Percentiles rank a stretch among this genome's conserved stretches.
These are phyloP conservation scores for Licmophora abbreviata DNA, from an alignment of 108 stramenopile species.

Conservation along the genomic window DNA sequence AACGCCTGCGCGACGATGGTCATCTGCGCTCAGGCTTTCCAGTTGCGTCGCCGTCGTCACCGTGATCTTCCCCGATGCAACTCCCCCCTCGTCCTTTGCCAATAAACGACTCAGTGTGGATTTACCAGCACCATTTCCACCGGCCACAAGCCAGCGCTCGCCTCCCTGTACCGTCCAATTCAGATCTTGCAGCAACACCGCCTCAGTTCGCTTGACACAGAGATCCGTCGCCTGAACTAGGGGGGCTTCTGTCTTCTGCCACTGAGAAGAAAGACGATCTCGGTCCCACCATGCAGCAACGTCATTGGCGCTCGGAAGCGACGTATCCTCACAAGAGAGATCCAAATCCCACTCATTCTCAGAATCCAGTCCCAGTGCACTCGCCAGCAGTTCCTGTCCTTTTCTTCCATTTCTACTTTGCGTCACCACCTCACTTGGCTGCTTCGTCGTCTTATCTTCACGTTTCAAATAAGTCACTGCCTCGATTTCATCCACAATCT, in stretches of 20 bases:
- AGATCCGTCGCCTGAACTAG: slow-evolving; percentile 10
- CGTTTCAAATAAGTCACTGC: slow-evolving; percentile 23
- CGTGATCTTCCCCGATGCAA: background rate
- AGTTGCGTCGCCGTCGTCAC: slow-evolving; percentile 2
- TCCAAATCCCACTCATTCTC: too few species aligned
- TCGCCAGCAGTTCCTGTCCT: slow-evolving; percentile 20
- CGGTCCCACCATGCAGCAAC: slow-evolving; percentile 4
- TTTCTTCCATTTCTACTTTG: slow-evolving; percentile 15
- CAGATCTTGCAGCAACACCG: slow-evolving; percentile 36
- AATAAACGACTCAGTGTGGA: slow-evolving; percentile 58
- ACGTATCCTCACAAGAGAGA: slow-evolving; percentile 11
- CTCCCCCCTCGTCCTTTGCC: slow-evolving; percentile 17
- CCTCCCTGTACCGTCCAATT: slow-evolving; percentile 51
- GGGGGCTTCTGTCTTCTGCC: background rate
- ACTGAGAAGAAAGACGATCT: background rate
- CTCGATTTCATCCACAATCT: slow-evolving; percentile 47
- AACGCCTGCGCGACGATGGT: slow-evolving; percentile 21
- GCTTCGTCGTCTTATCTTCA: slow-evolving; percentile 2
- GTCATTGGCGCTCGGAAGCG: slow-evolving; percentile 3
- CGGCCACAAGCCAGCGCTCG: slow-evolving; percentile 65
- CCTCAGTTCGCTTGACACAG: slow-evolving; percentile 12
- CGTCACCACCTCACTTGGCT: slow-evolving; percentile 11
- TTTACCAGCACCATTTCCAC: slow-evolving; percentile 71
- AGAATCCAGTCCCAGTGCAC: too few species aligned
- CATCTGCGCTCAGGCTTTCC: slow-evolving; percentile 2